These are phyloP conservation scores for Scedosporium dehoogii DNA, from an alignment of 2,329 filamentous ascomycete genomes.

Conservation along the genomic window DNA sequence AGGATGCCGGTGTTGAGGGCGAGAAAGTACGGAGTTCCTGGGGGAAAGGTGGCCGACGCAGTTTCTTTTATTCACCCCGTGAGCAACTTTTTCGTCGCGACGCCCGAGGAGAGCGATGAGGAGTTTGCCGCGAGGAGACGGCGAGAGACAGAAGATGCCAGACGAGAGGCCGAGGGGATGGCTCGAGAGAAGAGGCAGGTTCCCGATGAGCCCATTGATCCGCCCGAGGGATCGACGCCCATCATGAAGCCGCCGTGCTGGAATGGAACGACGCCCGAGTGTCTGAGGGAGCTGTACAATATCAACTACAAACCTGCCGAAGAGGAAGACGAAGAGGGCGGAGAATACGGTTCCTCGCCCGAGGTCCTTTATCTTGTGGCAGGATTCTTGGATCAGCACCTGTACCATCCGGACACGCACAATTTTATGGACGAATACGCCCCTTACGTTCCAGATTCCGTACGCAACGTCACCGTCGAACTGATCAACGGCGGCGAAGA, in stretches of 20 bases:
- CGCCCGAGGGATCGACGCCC: not conserved
- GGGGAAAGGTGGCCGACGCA: conserved; percentile 20
- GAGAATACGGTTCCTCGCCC: conserved; percentile 12
- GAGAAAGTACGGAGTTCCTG: conserved; percentile 33
- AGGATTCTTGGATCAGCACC: conserved; percentile 39
- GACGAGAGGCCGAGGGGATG: not conserved
- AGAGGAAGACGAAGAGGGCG: not conserved
- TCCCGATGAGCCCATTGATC: conserved; percentile 4
- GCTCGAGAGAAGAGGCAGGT: not conserved
- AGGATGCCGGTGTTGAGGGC: conserved; percentile 30
- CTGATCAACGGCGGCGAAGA: conserved; percentile 34
- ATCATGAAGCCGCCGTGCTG: conserved; percentile 16
- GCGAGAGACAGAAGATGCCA: not conserved
- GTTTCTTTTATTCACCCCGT: conserved; percentile 39
- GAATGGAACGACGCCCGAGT: conserved; percentile 24
- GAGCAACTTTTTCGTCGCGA: conserved; percentile 33
- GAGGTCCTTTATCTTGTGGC: conserved; percentile 33
- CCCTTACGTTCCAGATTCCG: conserved; percentile 23
- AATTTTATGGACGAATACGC: conserved; percentile 26
- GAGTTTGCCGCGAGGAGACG: not conserved
- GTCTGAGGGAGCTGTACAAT: conserved; percentile 35
- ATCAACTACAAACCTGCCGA: conserved; percentile 24
- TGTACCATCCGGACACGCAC: conserved; percentile 31
- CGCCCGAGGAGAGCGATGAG: conserved; percentile 5
- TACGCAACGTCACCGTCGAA: conserved; percentile 29